Base-by-base conservation (phyloP, 495 filamentous ascomycete genomes). In the Penicillium subrubescens region DNA sequence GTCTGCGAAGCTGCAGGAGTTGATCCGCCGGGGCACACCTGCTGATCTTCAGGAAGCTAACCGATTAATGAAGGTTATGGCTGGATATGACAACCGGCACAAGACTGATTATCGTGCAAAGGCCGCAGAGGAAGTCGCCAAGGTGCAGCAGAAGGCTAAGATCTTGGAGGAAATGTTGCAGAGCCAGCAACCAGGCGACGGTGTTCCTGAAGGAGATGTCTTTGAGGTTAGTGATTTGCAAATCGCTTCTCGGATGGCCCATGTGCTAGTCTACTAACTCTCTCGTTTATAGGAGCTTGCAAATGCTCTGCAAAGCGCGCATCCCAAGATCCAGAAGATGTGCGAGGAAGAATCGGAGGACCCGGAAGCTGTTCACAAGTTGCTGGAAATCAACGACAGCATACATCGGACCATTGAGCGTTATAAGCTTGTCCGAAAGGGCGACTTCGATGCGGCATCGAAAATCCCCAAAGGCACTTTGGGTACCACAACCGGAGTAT, bases 311-410 rank as follows among this genome's bases (percentile, higher is more conserved):
- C 91, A 91, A 74, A 97, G 92, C 67, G 96, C 95, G 12, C 96
- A 98, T 59, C 96, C 95, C 1, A 98, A 99, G 80, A 99, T 98
- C 60, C 93, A 97, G 71, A 97, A 90, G 79, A 99, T 99, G 94
- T 97, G 96, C 73, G 96, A 99, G 73, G 95, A 98, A 71, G 95
- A 99, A 72, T 97, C 92, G 15, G 95, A 98, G 44, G 95, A 99
- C 71, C 86, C 92, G 53, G 96, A 97, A 77, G 95, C 95, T 17
- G 95, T 99, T 11, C 90, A 92, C 50, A 97, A 98, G 79, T 79
- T 99, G 29, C 82, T 98, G 43, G 93, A 99, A 75, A 97, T 99
- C 65, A 98, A 98, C 72, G 96, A 99, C 73, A 97, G 93, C 77
- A 99, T 99, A 85, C 93, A 97, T 72, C 88, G 94, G 61, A 98